Evolutionary conservation across 495 filamentous ascomycete genomes (phyloP).

Genomic region (Terfezia claveryi): DNA sequence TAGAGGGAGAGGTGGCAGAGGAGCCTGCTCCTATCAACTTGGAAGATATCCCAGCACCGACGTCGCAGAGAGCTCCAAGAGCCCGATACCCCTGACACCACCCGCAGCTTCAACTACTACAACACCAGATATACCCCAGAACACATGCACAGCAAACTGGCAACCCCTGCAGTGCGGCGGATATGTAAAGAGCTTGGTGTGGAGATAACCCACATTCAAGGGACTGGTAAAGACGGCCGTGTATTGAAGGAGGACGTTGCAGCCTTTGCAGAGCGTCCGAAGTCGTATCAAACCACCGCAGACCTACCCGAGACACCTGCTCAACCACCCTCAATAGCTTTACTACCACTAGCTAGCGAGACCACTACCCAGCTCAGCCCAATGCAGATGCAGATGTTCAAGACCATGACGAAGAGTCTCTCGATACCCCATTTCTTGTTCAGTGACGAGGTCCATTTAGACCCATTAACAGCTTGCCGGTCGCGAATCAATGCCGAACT

Average conservation of each 20-base stretch:
- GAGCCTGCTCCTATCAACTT: conserved; percentile 21
- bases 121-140: neutral
- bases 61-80: conserved; percentile 5
- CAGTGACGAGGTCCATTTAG: conserved; percentile 64
- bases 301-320: conserved; percentile 1
- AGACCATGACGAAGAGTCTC: conserved; percentile 85
- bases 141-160: conserved; percentile 28
- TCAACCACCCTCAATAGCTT: conserved; percentile 3
- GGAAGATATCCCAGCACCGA: conserved; percentile 23
- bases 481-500: conserved; percentile 40
- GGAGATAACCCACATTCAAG: conserved; percentile 50
- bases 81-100: neutral
- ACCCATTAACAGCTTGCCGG: conserved; percentile 45
- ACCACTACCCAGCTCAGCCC: conserved; percentile 42
- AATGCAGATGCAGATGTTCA: conserved; percentile 87
- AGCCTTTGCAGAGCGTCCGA: conserved; percentile 30
- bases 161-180: conserved; percentile 83
- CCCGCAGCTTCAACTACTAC: neutral
- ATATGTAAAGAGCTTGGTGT: conserved; percentile 55
- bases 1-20: conserved; percentile 24
- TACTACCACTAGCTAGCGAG: conserved; percentile 25
- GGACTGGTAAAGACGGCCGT: conserved; percentile 79
- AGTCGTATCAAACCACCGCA: conserved; percentile 5
- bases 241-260: conserved; percentile 91
- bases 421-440: conserved; percentile 86